Conservation (phyloP, 257 asterid species). For the Solanum chmielewskii region DNA sequence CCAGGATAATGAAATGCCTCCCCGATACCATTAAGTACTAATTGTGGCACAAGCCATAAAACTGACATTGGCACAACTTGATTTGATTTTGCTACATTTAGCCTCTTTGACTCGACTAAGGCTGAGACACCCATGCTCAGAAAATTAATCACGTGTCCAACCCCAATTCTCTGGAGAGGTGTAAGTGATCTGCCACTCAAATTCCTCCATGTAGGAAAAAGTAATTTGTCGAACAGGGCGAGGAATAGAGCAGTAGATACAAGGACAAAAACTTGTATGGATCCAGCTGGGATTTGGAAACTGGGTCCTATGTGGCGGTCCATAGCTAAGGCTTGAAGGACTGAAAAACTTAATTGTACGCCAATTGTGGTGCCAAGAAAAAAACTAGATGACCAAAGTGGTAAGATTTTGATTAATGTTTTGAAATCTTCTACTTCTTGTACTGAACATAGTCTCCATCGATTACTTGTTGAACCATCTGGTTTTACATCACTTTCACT, state of each 20-base stretch:
- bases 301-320: slow-evolving; percentile 4
- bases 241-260: slow-evolving; percentile 3
- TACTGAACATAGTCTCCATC: slow-evolving; percentile 7
- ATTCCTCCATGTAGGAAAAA: slow-evolving; percentile 3
- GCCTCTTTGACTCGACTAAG: slow-evolving; percentile 43
- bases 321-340: slow-evolving; percentile 16
- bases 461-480: neutral
- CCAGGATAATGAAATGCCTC: slow-evolving; percentile 60
- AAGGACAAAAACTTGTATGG: neutral
- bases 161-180: slow-evolving; percentile 6
- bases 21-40: slow-evolving; percentile 18
- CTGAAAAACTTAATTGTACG: neutral
- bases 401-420: slow-evolving; percentile 5
- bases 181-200: neutral
- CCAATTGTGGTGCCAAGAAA: slow-evolving; percentile 2
- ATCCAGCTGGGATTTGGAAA: slow-evolving; percentile 15
- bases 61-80: slow-evolving; percentile 24
- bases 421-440: slow-evolving; percentile 11
- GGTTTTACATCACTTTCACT: neutral
- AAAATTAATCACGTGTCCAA: slow-evolving; percentile 6
- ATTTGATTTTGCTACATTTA: slow-evolving; percentile 1
- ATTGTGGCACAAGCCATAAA: slow-evolving; percentile 43
- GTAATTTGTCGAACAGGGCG: neutral
- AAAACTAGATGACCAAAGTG: slow-evolving; percentile 8
- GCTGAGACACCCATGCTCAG: slow-evolving; percentile 44